Conservation (phyloP, 2,329 filamentous ascomycete species). For the Coniochaeta hoffmannii region DNA sequence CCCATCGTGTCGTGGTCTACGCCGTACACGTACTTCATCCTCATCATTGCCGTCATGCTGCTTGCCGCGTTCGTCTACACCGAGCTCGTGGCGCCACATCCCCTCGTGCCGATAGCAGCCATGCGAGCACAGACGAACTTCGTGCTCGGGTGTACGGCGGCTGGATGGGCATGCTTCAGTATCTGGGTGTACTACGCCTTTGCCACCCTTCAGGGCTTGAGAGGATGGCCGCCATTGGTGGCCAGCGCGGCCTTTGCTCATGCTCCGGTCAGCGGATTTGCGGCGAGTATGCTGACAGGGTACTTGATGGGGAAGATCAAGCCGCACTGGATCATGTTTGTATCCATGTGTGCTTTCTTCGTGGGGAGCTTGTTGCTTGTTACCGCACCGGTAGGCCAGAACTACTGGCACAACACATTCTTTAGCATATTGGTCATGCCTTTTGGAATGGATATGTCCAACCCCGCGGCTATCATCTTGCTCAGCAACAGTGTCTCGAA, state of each 20-base stretch:
- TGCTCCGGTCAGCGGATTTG: slow-evolving; percentile 32
- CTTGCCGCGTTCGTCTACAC: slow-evolving; percentile 42
- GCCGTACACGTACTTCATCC: slow-evolving; percentile 40
- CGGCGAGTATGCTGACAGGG: slow-evolving; percentile 36
- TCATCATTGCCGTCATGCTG: slow-evolving; percentile 43
- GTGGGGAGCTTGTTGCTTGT: slow-evolving; percentile 34
- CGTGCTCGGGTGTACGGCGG: slow-evolving; percentile 38
- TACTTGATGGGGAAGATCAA: slow-evolving; percentile 31
- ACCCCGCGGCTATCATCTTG: slow-evolving; percentile 54
- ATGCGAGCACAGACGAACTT: slow-evolving; percentile 38
- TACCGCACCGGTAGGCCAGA: slow-evolving; percentile 43
- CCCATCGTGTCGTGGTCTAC: slow-evolving; percentile 43
- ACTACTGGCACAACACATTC: slow-evolving; percentile 60
- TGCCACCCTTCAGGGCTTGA: slow-evolving; percentile 26
- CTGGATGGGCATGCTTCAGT: slow-evolving; percentile 34
- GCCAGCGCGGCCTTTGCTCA: slow-evolving; percentile 37
- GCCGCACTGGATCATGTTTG: slow-evolving; percentile 33
- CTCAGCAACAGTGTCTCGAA: slow-evolving; percentile 44
- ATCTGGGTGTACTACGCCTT: slow-evolving; percentile 33
- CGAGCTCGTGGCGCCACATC: slow-evolving; percentile 32
- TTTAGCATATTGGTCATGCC: slow-evolving; percentile 49
- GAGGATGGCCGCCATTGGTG: slow-evolving; percentile 32
- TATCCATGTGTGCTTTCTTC: slow-evolving; percentile 36
- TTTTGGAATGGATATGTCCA: slow-evolving; percentile 60
- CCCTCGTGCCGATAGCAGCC: slow-evolving; percentile 43